These are phyloP conservation scores for Periglandula ipomoeae DNA, from an alignment of 2,329 filamentous ascomycete species.

Conservation along the genomic window DNA sequence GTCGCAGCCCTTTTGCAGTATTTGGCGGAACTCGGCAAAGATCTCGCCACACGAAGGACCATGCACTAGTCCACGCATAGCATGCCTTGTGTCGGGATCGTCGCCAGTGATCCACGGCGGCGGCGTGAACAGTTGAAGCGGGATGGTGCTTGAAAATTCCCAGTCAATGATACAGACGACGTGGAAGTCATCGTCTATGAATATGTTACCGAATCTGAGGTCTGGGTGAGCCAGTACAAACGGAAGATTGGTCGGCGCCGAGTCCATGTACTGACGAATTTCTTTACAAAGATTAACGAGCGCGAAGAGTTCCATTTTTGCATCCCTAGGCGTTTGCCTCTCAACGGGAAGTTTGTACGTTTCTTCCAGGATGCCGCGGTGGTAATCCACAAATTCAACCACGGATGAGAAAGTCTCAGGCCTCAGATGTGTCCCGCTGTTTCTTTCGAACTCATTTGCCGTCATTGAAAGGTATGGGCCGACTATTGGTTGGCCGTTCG, in stretches of 20 bases:
- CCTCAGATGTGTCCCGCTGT: not conserved
- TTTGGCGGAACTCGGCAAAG: not conserved
- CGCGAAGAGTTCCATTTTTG: conserved; percentile 12
- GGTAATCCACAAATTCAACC: conserved; percentile 8
- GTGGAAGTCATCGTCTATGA: conserved; percentile 15
- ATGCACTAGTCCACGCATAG: too few species aligned
- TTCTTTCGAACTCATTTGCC: conserved; percentile 9
- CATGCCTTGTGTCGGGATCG: conserved; percentile 1
- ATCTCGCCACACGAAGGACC: not conserved
- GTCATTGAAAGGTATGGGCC: conserved; percentile 13
- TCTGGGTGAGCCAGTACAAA: conserved; percentile 12
- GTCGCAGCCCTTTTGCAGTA: not conserved
- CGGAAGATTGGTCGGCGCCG: not conserved
- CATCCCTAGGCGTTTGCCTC: conserved; percentile 5
- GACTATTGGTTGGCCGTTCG: conserved; percentile 9
- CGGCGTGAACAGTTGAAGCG: conserved; percentile 10
- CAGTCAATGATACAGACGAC: conserved; percentile 18
- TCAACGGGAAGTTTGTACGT: conserved; percentile 8
- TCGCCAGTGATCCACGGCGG: conserved; percentile 12
- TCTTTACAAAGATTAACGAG: conserved; percentile 5
- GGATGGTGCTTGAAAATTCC: conserved; percentile 14
- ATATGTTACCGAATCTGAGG: conserved; percentile 15
- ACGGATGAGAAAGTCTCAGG: not conserved
- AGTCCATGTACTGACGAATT: not conserved
- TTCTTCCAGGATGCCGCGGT: conserved; percentile 9